Conservation (phyloP, 257 asterid species). For the Anisodus acutangulus region DNA sequence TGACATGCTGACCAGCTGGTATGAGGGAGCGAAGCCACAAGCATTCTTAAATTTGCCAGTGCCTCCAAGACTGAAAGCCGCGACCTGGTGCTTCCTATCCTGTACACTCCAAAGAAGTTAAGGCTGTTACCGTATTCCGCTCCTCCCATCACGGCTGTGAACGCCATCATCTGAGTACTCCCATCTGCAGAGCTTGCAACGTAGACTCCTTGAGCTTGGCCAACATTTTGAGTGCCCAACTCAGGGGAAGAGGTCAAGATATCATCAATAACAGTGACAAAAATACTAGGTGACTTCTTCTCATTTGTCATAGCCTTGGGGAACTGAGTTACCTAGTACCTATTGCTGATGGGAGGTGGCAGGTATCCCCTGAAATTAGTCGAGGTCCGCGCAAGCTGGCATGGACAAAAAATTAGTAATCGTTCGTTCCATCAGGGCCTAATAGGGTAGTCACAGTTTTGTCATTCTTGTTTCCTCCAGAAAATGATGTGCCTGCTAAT, state of each 20-base stretch:
- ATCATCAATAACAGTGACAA: slow-evolving; percentile 45
- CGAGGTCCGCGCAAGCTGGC: no score
- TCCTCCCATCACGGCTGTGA: slow-evolving; percentile 53
- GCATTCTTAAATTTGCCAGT: slow-evolving; percentile 57
- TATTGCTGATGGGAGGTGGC: no score
- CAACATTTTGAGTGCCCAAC: slow-evolving; percentile 41
- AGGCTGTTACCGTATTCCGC: slow-evolving; percentile 50
- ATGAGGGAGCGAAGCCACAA: slow-evolving; percentile 50
- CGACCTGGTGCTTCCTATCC: slow-evolving; percentile 44
- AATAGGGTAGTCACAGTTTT: neutral
- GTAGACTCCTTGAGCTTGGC: slow-evolving; percentile 49
- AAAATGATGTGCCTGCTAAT: slow-evolving; percentile 57
- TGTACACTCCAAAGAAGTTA: slow-evolving; percentile 52
- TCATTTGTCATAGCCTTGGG: no score
- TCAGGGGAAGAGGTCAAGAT: slow-evolving; percentile 46
- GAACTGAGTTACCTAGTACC: no score
- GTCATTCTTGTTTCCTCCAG: slow-evolving; percentile 38
- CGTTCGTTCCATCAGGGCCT: no score
- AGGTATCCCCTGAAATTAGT: no score
- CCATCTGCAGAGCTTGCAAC: slow-evolving; percentile 59
- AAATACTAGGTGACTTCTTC: no score
- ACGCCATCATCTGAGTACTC: slow-evolving; percentile 50
- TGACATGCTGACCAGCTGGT: slow-evolving; percentile 52
- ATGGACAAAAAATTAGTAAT: no score
- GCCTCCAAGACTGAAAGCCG: slow-evolving; percentile 44